Base-by-base conservation (phyloP, 2,329 filamentous ascomycete genomes). In the Akanthomyces dipterigenus region DNA sequence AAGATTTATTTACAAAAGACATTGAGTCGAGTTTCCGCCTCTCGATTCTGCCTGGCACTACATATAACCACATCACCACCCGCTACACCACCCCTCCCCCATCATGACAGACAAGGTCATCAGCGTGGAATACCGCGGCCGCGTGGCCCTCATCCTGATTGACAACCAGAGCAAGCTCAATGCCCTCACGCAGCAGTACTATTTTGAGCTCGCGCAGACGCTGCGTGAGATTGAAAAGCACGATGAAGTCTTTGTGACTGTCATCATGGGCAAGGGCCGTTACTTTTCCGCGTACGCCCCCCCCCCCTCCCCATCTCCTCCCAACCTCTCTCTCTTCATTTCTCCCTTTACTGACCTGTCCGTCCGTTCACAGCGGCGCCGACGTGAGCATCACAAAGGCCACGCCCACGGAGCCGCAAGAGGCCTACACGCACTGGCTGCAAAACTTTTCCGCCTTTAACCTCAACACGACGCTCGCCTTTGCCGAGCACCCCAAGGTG, bases 401-500 rank as follows among this genome's bases (percentile, higher is more conserved):
- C 14, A 70, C 76, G 2, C 75, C 78, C 20, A 71, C 73, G 5
- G 40, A 45, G 4, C 71, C 75, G 22, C 68, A 71, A 16, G 64
- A 65, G 60, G 75, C 80, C 61, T 77, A 80, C 69, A 71, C 72
- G 57, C 79, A 85, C 67, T 87, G 86, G 77, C 83, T 96, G 40
- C 80, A 82, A 56, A 78, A 72, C 70, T 96, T 98, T 75, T 88
- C 91, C 12, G 80, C 88, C 67, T 88, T 89, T 80, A 98, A 98
- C 80, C 84, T 97, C 61, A 90, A 96, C 81, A 84, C 91, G 69
- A 95, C 93, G 2, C 88, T 91, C 68, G 88, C 91, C 68, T 96
- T 98, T 79, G 93, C 95, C 79, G 88, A 87, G 16, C 95, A 98
- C 77, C 90, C 92, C 68, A 97, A 98, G 78, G 89, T 98, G 75